Conservation (phyloP, 2,329 filamentous ascomycete genomes). For the Coleophoma eucalyptorum region DNA sequence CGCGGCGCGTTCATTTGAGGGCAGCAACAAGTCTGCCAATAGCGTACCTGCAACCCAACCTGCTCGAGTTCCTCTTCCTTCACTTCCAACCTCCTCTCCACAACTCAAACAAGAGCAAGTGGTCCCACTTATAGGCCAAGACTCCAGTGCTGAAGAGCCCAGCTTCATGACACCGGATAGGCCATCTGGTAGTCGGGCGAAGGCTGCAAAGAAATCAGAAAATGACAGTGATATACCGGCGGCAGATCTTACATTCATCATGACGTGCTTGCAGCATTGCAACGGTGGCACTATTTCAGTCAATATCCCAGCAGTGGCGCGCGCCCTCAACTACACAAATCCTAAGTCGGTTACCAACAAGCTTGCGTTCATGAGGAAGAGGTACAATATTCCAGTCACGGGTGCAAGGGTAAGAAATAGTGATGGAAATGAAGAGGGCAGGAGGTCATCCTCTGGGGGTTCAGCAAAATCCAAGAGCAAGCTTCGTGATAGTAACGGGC, state of each 20-base stretch:
- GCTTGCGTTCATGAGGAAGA: conserved; percentile 1
- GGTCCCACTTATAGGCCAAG: background rate
- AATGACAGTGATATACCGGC: background rate
- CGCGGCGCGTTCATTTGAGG: background rate
- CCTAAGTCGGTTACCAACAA: conserved; percentile 1
- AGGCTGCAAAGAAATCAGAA: background rate
- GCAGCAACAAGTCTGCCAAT: background rate
- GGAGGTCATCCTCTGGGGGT: background rate
- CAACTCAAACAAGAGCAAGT: background rate
- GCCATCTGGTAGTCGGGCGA: background rate
- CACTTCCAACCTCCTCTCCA: background rate
- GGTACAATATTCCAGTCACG: background rate
- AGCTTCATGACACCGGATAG: background rate
- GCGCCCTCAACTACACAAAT: background rate
- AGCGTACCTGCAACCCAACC: background rate
- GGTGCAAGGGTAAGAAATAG: background rate
- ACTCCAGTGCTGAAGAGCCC: background rate
- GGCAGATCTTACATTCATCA: conserved; percentile 1
- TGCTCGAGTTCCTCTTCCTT: background rate
- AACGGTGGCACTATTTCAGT: background rate
- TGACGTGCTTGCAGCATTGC: background rate
- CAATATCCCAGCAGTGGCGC: background rate
- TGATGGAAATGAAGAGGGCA: background rate
- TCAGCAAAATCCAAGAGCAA: background rate
- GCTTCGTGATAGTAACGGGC: background rate